Evolutionary conservation across 1,139 yeast species (phyloP).

Genomic region (Kurtzmaniella natalensis): DNA sequence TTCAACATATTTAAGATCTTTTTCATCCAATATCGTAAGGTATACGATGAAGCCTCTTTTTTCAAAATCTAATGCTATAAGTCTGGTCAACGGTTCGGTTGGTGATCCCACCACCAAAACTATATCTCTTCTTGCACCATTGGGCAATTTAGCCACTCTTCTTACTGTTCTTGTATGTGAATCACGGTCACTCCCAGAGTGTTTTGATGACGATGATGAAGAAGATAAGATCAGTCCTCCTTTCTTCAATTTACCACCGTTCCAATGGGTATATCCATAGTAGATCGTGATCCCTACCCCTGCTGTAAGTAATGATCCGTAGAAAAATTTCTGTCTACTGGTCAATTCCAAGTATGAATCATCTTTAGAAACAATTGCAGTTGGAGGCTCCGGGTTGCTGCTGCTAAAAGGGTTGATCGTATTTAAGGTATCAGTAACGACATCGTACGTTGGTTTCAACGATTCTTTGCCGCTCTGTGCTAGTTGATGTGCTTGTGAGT

Average conservation of each 20-base stretch:
- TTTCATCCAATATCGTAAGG: constrained; percentile 63
- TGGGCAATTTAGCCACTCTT: constrained; percentile 56
- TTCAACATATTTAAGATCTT: constrained; percentile 56
- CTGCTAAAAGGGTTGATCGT: constrained; percentile 5
- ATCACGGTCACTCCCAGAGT: too few relatives aligned
- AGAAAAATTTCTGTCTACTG: not conserved
- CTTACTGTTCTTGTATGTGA: too few relatives aligned
- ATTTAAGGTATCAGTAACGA: constrained; percentile 11
- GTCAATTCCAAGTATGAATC: constrained; percentile 7
- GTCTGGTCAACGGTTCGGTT: constrained; percentile 66
- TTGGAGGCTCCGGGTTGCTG: constrained; percentile 6
- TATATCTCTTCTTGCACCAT: constrained; percentile 75
- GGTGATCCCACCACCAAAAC: constrained; percentile 75
- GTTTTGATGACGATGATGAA: not conserved
- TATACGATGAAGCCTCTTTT: constrained; percentile 78
- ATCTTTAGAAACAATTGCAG: not conserved
- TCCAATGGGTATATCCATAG: constrained; percentile 9
- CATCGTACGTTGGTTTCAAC: not conserved
- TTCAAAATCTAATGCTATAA: constrained; percentile 70
- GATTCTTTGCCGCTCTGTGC: constrained; percentile 21
- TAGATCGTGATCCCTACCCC: constrained; percentile 26
- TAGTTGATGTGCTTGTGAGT: constrained; percentile 21
- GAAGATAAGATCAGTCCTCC: too few relatives aligned
- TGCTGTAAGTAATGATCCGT: not conserved
- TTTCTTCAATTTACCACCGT: not conserved